Base-by-base conservation (phyloP, 306 rosid genomes). In the Lathyrus oleraceus region DNA sequence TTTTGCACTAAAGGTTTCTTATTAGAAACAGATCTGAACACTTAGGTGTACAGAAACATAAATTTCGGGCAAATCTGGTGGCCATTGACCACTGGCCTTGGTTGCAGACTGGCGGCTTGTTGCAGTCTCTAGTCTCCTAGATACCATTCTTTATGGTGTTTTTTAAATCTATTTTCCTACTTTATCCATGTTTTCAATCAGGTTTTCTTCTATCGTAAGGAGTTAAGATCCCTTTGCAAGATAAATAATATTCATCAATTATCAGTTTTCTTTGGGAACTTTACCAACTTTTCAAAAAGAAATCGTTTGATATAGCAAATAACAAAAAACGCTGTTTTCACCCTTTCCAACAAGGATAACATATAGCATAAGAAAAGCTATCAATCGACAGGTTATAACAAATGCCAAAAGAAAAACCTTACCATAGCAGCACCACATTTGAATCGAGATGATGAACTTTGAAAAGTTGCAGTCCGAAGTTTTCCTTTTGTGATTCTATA, bases 401-500 rank as follows among this genome's bases (percentile, higher is more conserved):
- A 6, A 75, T 39, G 35, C 14, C 60, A 60, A 71, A 58, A n/a
- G 10, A 61, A 52, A 20, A 53, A 53, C 60, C 60, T 10, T 53
- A 53, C 59, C 59, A 4, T 4, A 73, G 71, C 59, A 20, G 32
- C n/a, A 20, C 2, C 32, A 10, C 28, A 10, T 53, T 5, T 53
- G 32, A 53, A 21, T 21, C 35, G 60, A 77, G 71, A 63, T 14
- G 83, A 72, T 20, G 17, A 73, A 75, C 39, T 71, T 77, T 38
- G 79, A 74, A 71, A 76, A 8, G 65, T 77, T 44, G 28, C 63
- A 73, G 20, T 53, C 59, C 12, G 66, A 70, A 49, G 75, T 39
- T 52, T 67, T 67, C 69, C 79, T 48, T 74, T 74, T 64, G 75
- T 66, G n/a, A 35, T 47, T 71, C 75, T 72, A 61, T 58, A 64